These are phyloP conservation scores for Phlyctochytrium bullatum DNA, from an alignment of 192 early-diverging fungal genomes.

Conservation along the genomic window DNA sequence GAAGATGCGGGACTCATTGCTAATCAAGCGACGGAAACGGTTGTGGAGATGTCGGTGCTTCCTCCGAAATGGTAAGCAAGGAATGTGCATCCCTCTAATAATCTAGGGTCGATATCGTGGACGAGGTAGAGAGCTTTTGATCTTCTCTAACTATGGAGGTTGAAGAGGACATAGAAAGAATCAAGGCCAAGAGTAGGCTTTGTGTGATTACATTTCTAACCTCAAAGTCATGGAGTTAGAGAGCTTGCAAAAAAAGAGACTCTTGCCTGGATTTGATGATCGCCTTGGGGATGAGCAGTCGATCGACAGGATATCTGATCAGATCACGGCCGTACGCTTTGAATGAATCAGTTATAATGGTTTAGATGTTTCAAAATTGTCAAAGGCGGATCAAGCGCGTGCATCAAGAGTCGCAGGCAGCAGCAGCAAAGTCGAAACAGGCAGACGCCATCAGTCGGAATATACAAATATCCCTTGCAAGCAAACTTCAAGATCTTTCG, in stretches of 20 bases:
- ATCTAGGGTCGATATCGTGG: constrained; percentile 82
- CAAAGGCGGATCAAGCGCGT: constrained; percentile 80
- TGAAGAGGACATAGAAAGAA: constrained; percentile 59
- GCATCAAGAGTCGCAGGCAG: constrained; percentile 41
- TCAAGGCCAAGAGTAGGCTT: constrained; percentile 54
- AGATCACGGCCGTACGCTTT: constrained; percentile 69
- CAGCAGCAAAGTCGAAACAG: constrained; percentile 20
- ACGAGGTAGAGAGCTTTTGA: constrained; percentile 66
- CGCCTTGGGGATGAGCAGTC: constrained; percentile 58
- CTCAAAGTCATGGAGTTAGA: constrained; percentile 67
- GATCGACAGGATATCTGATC: constrained; percentile 78
- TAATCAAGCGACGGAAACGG: constrained; percentile 70
- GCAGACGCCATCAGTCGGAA: constrained; percentile 75
- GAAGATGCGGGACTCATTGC: constrained; percentile 51
- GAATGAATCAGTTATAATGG: not conserved
- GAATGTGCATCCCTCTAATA: not conserved
- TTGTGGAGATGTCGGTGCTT: constrained; percentile 85
- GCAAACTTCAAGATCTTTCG: constrained; percentile 85
- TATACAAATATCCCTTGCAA: constrained; percentile 86
- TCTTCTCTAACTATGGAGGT: constrained; percentile 24
- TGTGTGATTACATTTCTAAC: constrained; percentile 13
- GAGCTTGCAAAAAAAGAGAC: constrained; percentile 79
- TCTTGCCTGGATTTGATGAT: constrained; percentile 95
- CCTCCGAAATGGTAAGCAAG: constrained; percentile 80
- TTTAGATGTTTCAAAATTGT: constrained; percentile 76